A percentile compares a stretch with the other conserved stretches of the same genome.
phyloP scores from a whole-genome alignment of 331 rosid species.

The Rosa hybrid region DNA sequence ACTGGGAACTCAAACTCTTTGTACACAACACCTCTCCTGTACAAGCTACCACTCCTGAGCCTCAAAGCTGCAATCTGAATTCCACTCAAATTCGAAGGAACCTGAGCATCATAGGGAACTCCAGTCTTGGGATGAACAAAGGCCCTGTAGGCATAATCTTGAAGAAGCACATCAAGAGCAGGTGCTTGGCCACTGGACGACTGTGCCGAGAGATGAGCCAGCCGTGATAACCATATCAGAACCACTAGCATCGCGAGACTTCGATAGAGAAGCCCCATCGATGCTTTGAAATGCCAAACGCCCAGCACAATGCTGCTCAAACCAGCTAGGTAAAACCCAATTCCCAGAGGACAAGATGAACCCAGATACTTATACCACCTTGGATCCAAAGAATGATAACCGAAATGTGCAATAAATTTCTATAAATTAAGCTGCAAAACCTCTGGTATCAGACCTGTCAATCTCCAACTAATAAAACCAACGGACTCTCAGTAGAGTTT shows the following conservation, averaged over 20 bases:
- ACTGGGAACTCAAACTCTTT: constrained; percentile 62
- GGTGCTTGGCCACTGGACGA: constrained; percentile 34
- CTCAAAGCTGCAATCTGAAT: constrained; percentile 67
- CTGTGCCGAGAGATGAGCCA: constrained; percentile 43
- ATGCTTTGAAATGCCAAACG: constrained; percentile 34
- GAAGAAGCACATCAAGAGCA: constrained; percentile 62
- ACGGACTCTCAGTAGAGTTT: constrained; percentile 23
- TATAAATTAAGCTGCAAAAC: constrained; percentile 19
- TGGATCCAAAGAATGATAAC: constrained; percentile 30
- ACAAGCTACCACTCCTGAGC: constrained; percentile 91
- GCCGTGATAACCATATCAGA: constrained; percentile 40
- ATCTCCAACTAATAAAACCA: constrained; percentile 36
- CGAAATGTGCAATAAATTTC: constrained; percentile 35
- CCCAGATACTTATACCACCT: constrained; percentile 8
- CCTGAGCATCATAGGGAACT: constrained; percentile 43
- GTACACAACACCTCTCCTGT: constrained; percentile 61
- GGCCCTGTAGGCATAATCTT: constrained; percentile 67
- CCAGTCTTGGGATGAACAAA: constrained; percentile 70
- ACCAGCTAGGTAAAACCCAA: constrained; percentile 12
- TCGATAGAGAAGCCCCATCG: constrained; percentile 61
- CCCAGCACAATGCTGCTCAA: constrained; percentile 41
- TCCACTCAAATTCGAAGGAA: constrained; percentile 70
- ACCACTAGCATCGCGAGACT: constrained; percentile 50
- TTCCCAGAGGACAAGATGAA: constrained; percentile 27
- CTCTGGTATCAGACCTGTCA: constrained; percentile 17